Evolutionary conservation across 768 basidiomycete genomes (phyloP).

Genomic region (Tylopilus balloui): DNA sequence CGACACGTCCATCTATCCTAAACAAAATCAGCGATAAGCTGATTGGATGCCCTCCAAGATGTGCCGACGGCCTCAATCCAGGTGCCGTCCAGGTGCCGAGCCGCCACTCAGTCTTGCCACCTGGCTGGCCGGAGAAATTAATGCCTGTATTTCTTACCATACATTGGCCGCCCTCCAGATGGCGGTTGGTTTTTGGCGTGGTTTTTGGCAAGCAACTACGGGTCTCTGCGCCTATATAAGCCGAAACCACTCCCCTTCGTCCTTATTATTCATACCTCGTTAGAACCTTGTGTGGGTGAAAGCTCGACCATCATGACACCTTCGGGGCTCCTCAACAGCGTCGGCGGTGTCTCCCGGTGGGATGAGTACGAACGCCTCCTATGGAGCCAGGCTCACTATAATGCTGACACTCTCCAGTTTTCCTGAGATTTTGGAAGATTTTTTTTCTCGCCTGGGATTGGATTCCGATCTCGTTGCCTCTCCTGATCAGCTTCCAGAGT

Average conservation of each 20-base stretch:
- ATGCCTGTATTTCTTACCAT: background rate
- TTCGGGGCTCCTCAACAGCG: background rate
- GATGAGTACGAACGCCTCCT: background rate
- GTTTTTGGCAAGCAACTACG: background rate
- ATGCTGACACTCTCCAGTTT: background rate
- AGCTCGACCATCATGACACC: background rate
- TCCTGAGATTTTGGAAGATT: background rate
- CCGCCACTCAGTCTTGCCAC: background rate
- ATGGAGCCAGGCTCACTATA: background rate
- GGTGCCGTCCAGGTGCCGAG: background rate
- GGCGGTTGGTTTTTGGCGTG: background rate
- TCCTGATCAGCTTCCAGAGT: background rate
- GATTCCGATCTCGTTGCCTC: background rate
- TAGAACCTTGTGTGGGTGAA: background rate
- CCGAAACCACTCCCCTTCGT: too few relatives aligned
- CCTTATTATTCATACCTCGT: too few relatives aligned
- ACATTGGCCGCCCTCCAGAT: background rate
- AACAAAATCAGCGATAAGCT: background rate
- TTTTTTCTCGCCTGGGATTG: too few relatives aligned
- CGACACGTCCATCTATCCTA: background rate
- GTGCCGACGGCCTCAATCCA: background rate
- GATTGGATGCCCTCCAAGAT: slow-evolving; percentile 1
- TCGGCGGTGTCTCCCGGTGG: background rate
- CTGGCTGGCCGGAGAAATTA: background rate
- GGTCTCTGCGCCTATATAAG: background rate